Conservation (phyloP, 352 stramenopile species). For the Peronospora farinosa region DNA sequence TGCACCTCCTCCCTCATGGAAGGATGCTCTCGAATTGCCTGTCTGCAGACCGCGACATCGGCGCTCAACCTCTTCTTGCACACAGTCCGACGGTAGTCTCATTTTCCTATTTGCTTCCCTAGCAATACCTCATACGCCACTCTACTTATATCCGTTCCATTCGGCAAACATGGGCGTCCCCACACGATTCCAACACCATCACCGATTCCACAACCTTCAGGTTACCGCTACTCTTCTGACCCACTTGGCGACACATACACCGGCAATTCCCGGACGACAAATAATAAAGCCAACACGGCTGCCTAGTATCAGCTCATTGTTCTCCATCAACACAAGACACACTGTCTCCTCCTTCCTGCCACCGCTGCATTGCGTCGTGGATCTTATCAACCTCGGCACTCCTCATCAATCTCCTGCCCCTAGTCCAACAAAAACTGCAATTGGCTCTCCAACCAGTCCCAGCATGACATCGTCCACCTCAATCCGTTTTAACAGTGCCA, state of each 20-base stretch:
- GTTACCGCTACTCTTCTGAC: constrained; percentile 26
- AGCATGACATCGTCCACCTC: constrained; percentile 20
- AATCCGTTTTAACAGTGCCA: background rate
- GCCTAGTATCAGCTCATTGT: constrained; percentile 22
- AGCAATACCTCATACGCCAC: constrained; percentile 21
- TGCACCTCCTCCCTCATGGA: constrained; percentile 12
- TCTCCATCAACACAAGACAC: constrained; percentile 8
- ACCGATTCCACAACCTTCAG: constrained; percentile 24
- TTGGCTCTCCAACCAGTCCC: constrained; percentile 34
- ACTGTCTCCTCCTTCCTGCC: constrained; percentile 7
- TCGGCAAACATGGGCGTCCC: constrained; percentile 17
- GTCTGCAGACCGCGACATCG: constrained; percentile 22
- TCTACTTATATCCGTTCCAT: background rate
- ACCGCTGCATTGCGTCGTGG: constrained; percentile 21
- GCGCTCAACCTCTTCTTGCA: background rate
- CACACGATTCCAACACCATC: constrained; percentile 17
- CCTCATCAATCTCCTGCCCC: constrained; percentile 10
- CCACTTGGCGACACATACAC: constrained; percentile 18
- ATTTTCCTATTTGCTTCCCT: constrained; percentile 30
- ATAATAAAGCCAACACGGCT: constrained; percentile 6
- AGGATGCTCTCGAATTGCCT: constrained; percentile 13
- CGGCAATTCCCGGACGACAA: constrained; percentile 21
- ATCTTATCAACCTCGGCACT: constrained; percentile 12
- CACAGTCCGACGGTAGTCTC: constrained; percentile 20
- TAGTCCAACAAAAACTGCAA: constrained; percentile 18